A percentile compares a stretch with the other conserved stretches of the same genome.
phyloP scores from a whole-genome alignment of 1,284 basidiomycete genomes.

The Ustilago crameri region DNA sequence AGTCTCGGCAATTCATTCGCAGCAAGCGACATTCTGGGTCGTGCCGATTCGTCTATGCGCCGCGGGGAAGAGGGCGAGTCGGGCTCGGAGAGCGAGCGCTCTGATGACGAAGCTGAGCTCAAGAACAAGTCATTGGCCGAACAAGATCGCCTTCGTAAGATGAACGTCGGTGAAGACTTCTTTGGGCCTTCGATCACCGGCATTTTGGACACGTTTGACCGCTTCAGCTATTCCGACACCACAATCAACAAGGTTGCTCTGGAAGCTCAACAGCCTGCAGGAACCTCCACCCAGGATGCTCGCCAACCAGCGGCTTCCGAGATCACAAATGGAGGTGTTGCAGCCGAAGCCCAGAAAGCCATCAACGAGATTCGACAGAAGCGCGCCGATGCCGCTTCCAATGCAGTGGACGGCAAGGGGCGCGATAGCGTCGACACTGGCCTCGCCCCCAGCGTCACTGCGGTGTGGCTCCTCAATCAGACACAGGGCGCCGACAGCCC shows the following conservation, averaged over 20 bases:
- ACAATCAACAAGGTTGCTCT: constrained; percentile 34
- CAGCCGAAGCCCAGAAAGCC: constrained; percentile 38
- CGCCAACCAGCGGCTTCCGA: not conserved
- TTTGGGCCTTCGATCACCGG: constrained; percentile 54
- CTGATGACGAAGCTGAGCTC: constrained; percentile 57
- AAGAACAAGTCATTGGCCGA: constrained; percentile 52
- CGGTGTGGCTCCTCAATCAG: constrained; percentile 57
- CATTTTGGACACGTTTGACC: constrained; percentile 55
- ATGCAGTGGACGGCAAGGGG: constrained; percentile 21
- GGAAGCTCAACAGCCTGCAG: constrained; percentile 6
- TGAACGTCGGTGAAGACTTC: constrained; percentile 65
- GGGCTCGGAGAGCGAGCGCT: constrained; percentile 43
- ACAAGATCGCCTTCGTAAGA: constrained; percentile 57
- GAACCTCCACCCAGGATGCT: not conserved
- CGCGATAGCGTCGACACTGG: constrained; percentile 46
- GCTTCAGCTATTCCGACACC: constrained; percentile 41
- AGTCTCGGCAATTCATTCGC: constrained; percentile 59
- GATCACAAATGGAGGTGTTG: not conserved
- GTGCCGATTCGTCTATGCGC: constrained; percentile 14
- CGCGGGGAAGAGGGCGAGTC: constrained; percentile 43
- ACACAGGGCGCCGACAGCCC: constrained; percentile 12
- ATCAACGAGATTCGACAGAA: constrained; percentile 55
- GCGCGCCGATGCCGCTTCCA: constrained; percentile 33
- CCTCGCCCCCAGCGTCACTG: constrained; percentile 58
- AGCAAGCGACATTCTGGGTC: constrained; percentile 48